Evolutionary conservation across 331 rosid genomes (phyloP), one percentile per base, ranked within the genome.

Genomic region (Telfairia occidentalis): DNA sequence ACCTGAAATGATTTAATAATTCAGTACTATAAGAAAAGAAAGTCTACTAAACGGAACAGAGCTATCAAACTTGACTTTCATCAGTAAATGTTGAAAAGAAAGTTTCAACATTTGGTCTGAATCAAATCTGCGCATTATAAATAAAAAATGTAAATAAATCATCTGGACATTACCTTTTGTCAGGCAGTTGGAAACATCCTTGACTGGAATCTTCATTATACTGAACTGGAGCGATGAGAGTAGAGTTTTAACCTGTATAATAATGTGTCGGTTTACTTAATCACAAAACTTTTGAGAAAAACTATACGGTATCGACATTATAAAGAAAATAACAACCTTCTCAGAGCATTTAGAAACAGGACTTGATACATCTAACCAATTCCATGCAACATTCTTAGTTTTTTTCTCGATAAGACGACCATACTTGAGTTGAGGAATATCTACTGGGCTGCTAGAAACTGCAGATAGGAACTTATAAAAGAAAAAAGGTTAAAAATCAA

Each of bases 361-460:
- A 78, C 83, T 85, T 57, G 90, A 81, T 70, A 88, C 83, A 79
- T 88, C 82, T 71, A 81, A 78, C 98, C 96, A 91, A 76, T 77
- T 87, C 98, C 98, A 90, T 66, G 79, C 75, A 32, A 70, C 83
- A 63, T 74, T 72, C 78, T 85, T 78, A 81, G 75, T 78, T 80
- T 81, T 80, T 78, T 81, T 87, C 84, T 85, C 79, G 80, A 75
- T 82, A 82, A 79, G 78, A 78, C 78, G 61, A 71, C 97, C 97
- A 48, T 87, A 95, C 82, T 82, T 95, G 88, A 95, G 75, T 77
- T 87, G 87, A 75, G 98, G 97, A 77, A 95, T 76, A 77, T 90
- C 87, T 67, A 95, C 94, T 29, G 89, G 96, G 83, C 96, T 91
- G 86, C 98, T 91, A 60, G 92, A 83, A 77, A 89, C 98, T 94